A percentile compares a stretch with the other conserved stretches of the same genome.
These are phyloP conservation scores for Grosmannia serpens DNA, from an alignment of 2,329 filamentous ascomycete species.

Conservation along the genomic window DNA sequence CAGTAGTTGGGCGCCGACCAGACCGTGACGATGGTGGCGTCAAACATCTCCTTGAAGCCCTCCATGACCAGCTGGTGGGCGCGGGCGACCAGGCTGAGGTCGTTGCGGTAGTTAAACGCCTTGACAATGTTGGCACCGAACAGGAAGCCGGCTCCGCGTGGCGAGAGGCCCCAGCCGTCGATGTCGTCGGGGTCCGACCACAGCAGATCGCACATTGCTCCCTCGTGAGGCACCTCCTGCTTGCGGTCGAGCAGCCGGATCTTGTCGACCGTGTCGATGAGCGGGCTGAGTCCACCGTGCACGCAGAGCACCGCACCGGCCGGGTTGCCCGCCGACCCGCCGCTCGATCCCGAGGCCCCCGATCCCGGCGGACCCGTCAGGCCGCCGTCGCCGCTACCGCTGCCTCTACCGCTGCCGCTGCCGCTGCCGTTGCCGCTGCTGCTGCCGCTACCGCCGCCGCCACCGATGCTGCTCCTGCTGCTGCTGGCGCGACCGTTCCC, in stretches of 20 bases:
- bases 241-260: constrained; percentile 91
- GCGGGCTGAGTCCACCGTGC: constrained; percentile 81
- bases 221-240: constrained; percentile 96
- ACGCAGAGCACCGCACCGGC: constrained; percentile 87
- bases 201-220: constrained; percentile 95
- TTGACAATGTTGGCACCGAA: constrained; percentile 95
- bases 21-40: constrained; percentile 91
- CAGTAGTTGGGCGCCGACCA: constrained; percentile 98
- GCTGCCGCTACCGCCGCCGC: constrained; percentile 10
- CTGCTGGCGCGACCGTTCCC: not conserved
- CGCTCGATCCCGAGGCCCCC: constrained; percentile 60
- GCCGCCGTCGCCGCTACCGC: constrained; percentile 8
- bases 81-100: constrained; percentile 80
- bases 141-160: constrained; percentile 86
- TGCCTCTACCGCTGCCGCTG: constrained; percentile 8
- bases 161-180: constrained; percentile 90
- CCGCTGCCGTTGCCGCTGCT: constrained; percentile 8
- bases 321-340: constrained; percentile 51
- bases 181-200: constrained; percentile 99
- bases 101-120: constrained; percentile 88
- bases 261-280: constrained; percentile 90
- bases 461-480: not conserved
- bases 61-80: constrained; percentile 99
- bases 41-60: constrained; percentile 99
- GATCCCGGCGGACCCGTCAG: constrained; percentile 61